Evolutionary conservation across 805 yeast genomes (phyloP), one percentile per base, ranked within the genome.

Genomic region (Candida endomychidarum): DNA sequence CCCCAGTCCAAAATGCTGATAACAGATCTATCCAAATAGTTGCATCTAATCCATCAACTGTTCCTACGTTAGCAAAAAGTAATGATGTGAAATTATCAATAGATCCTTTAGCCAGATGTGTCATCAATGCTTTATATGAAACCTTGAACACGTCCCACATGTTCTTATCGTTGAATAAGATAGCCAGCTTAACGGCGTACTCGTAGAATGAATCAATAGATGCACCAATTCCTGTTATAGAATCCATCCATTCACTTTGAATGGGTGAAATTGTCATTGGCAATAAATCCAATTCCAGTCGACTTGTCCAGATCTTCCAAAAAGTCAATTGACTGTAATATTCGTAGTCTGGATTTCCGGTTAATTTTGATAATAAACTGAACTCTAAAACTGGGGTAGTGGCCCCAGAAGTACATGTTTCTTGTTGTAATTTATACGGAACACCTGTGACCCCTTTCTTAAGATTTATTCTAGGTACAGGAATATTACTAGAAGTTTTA

Each of bases 181-280:
- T 74, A 2, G 89, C 67, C 15, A 81, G 80, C 56, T 90, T 90
- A 29, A 87, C 70, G 0, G 96, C 85, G 60, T 89, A 86, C 54
- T 90, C 98, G 56, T 83, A 90, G 53, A 86, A 86, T 0, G 96
- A 87, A 60, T 90, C 98, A 11, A 87, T 77, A 2, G 95, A 84
- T 0, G 97, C 97, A 2, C 98, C 97, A 8, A 86, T 72, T 0
- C 96, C 96, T 0, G 93, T 78, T 28, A 80, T 61, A 0, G 72
- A 57, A 41, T 83, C 83, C 28, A 68, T 61, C 78, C 86, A 80
- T 26, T 57, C 53, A 24, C 80, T 78, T 0, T 69, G 60, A 1
- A 67, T 52, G 0, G 90, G 83, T 45, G 83, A 81, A 4, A 89
- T 66, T 0, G 90, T 73, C 86, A 85, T 83, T 2, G 96, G 95